Base-by-base conservation (phyloP, 257 asterid species). In the Fraxinus excelsior region DNA sequence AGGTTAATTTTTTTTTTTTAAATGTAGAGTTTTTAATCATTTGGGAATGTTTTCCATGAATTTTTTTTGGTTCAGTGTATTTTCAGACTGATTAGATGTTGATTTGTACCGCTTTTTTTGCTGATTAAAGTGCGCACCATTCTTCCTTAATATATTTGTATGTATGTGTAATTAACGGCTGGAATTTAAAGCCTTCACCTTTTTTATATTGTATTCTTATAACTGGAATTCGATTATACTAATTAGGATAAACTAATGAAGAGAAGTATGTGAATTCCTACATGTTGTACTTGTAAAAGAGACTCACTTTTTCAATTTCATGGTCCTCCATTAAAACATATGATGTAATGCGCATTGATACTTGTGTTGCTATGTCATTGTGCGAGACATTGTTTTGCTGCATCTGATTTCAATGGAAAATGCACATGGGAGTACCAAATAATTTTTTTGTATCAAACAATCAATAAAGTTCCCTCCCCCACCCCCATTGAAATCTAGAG, bases 21-120 rank as follows among this genome's bases (percentile, higher is more conserved):
- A 8, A 2, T 1, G 9, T 42, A 42, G 7, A 0, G 31, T 70
- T 34, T n/a, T 21, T 64, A 31, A 5, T 16, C 31, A 56, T 74
- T 83, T 82, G 38, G 60, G 84, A 51, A 78, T 65, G 29, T 80
- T 66, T 79, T 26, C 21, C 23, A 18, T 2, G 71, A 23, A 26
- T n/a, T 58, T 26, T 37, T 37, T 28, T 58, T 13, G 16, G 46
- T 60, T 32, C 51, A 9, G 21, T 71, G 31, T 71, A 1, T 75
- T 21, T 51, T 58, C 14, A 34, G 28, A 5, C 70, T 76, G 58
- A 32, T 31, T 12, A 11, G n/a, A 16, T 37, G 25, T 46, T 8
- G 31, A 21, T 8, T 49, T 14, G 4, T 1, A 5, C 8, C 5
- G 23, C 21, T 16, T 2, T 49, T 49, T 49, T 49, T 11, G 16